These are phyloP conservation scores for Pleurotus citrinopileatus DNA, from an alignment of 768 basidiomycete genomes.

Conservation along the genomic window DNA sequence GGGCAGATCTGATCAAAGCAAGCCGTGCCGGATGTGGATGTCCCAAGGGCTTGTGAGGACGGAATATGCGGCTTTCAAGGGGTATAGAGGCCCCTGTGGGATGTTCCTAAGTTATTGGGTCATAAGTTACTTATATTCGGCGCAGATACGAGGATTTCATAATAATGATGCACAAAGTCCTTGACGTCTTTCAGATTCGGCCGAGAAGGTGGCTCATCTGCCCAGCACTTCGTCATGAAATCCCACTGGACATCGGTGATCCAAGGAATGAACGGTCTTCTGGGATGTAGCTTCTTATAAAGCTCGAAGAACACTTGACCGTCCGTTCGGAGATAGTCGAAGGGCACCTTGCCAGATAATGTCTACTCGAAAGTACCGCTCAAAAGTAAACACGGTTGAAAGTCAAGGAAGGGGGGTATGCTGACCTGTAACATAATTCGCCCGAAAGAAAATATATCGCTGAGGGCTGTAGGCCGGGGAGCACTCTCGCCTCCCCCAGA, in stretches of 20 bases:
- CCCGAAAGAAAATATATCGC: slow-evolving; percentile 4
- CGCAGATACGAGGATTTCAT: neutral
- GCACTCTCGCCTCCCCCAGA: neutral
- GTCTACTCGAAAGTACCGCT: neutral
- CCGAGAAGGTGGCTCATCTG: neutral
- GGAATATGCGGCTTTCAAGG: neutral
- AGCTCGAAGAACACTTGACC: slow-evolving; percentile 6
- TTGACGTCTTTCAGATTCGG: slow-evolving; percentile 1
- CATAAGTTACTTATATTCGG: neutral
- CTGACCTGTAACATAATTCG: slow-evolving; percentile 3
- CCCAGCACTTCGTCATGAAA: slow-evolving; percentile 11
- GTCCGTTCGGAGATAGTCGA: slow-evolving; percentile 2
- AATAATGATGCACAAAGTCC: neutral
- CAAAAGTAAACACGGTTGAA: neutral
- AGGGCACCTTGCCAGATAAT: slow-evolving; percentile 6
- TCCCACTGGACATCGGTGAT: slow-evolving; percentile 12
- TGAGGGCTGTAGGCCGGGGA: neutral
- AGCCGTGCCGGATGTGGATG: neutral
- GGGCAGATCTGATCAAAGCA: slow-evolving; percentile 24
- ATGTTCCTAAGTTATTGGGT: neutral
- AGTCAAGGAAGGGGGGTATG: too few relatives aligned
- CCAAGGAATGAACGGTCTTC: slow-evolving; percentile 4
- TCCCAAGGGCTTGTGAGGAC: too few relatives aligned
- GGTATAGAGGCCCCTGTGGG: neutral
- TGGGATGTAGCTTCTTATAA: slow-evolving; percentile 7